Evolutionary conservation across 2,329 filamentous ascomycete species (phyloP), one percentile per base, ranked within the genome.

Genomic region (Peltaster fructicola): DNA sequence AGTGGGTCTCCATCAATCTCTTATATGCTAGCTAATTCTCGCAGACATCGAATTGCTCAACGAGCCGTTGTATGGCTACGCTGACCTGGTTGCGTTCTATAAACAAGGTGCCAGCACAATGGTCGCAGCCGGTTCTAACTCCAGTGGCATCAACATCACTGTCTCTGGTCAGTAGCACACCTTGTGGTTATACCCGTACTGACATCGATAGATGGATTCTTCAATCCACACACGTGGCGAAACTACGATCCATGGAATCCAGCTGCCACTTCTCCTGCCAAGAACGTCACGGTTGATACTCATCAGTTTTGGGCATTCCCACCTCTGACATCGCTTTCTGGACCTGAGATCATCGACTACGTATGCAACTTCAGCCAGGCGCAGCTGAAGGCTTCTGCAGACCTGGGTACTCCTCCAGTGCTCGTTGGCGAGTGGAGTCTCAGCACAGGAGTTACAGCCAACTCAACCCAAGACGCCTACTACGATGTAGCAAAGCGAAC

Each of bases 41-140:
- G 55, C 63, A 5, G 58, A 55, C 1, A 66, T 70, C 31, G 51
- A 69, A 36, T 47, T 69, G 3, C 46, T 70, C 15, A 71, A 71
- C 37, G 66, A 71, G 40, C 65, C 61, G 8, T n/a, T n/a, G n/a
- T n/a, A n/a, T n/a, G 27, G 19, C 8, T n/a, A 20, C 10, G 24
- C 9, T 4, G 7, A 19, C 9, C 24, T 38, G 13, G 20, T 25
- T 20, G 11, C 12, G 6, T 36, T 34, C 28, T 38, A 38, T 21
- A 32, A 26, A 8, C 22, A 26, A 6, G 31, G 25, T n/a, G 21
- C 29, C 10, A 24, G 30, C n/a, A n/a, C n/a, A n/a, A n/a, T n/a
- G n/a, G 27, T 34, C 12, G 27, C 36, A 10, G 30, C 22, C 6
- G 16, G 17, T 4, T 27, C 29, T 3, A 38, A 34, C 15, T 14